Conservation (phyloP, 2,329 filamentous ascomycete species). For the Ophiognomonia clavigignenti-juglandacearum region DNA sequence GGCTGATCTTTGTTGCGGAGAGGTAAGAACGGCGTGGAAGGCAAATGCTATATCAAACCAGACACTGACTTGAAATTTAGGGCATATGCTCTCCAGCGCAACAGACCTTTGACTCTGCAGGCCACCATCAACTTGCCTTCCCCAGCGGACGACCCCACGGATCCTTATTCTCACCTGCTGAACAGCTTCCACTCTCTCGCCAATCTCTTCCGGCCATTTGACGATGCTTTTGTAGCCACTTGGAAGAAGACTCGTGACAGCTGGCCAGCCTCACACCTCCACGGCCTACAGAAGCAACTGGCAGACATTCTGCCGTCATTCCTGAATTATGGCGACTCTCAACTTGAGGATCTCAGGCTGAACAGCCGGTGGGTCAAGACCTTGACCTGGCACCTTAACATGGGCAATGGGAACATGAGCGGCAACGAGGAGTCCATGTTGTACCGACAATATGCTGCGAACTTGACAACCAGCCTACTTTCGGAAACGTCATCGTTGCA, state of each 20-base stretch:
- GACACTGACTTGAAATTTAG: slow-evolving; percentile 30
- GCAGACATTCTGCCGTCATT: slow-evolving; percentile 48
- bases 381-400: slow-evolving; percentile 57
- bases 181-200: slow-evolving; percentile 56
- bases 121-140: slow-evolving; percentile 63
- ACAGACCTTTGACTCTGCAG: slow-evolving; percentile 65
- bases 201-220: slow-evolving; percentile 60
- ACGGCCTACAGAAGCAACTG: slow-evolving; percentile 58
- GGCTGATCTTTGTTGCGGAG: slow-evolving; percentile 68
- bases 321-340: slow-evolving; percentile 46
- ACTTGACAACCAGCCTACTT: slow-evolving; percentile 59
- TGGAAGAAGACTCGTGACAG: slow-evolving; percentile 63
- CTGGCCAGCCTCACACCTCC: slow-evolving; percentile 52
- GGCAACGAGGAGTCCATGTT: slow-evolving; percentile 47
- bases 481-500: slow-evolving; percentile 67
- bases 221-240: slow-evolving; percentile 56
- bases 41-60: neutral
- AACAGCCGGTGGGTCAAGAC: slow-evolving; percentile 64
- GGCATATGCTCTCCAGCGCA: slow-evolving; percentile 67
- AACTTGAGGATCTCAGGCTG: slow-evolving; percentile 49
- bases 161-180: slow-evolving; percentile 47
- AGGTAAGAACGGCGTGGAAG: slow-evolving; percentile 41
- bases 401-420: slow-evolving; percentile 48
- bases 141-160: slow-evolving; percentile 54
- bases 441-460: slow-evolving; percentile 59